Percentiles rank a stretch among this genome's conserved stretches.
Conservation (phyloP, 2,329 filamentous ascomycete genomes). For the Arthrobotrys sinensis region DNA sequence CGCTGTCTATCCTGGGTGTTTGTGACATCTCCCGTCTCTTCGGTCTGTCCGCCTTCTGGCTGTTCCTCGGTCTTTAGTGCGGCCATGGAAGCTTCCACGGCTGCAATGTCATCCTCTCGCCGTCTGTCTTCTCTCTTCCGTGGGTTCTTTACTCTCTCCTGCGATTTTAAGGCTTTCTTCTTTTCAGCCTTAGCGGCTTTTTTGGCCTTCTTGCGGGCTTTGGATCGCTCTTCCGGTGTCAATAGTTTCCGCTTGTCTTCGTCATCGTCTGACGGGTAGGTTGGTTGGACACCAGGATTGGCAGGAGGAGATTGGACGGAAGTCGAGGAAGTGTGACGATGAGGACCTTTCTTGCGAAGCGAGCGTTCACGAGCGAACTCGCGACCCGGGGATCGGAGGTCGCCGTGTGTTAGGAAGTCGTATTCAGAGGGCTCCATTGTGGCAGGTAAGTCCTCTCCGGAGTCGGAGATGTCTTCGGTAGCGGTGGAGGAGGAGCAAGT, state of each 20-base stretch:
- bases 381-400: slow-evolving; percentile 55
- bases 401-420: slow-evolving; percentile 55
- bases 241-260: slow-evolving; percentile 49
- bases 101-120: slow-evolving; percentile 53
- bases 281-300: slow-evolving; percentile 38
- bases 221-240: slow-evolving; percentile 46
- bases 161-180: slow-evolving; percentile 47
- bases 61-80: slow-evolving; percentile 41
- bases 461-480: slow-evolving; percentile 60
- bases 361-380: slow-evolving; percentile 57
- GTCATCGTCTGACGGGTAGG: slow-evolving; percentile 53
- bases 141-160: slow-evolving; percentile 53
- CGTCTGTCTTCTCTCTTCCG: slow-evolving; percentile 57
- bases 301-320: slow-evolving; percentile 34
- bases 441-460: slow-evolving; percentile 49
- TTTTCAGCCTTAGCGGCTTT: slow-evolving; percentile 58
- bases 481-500: slow-evolving; percentile 50
- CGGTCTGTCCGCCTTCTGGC: slow-evolving; percentile 11
- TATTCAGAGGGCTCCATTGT: slow-evolving; percentile 57
- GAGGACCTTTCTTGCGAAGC: slow-evolving; percentile 55
- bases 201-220: slow-evolving; percentile 58
- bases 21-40: slow-evolving; percentile 27
- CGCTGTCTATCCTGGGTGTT: slow-evolving; percentile 54
- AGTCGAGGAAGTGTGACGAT: slow-evolving; percentile 44
- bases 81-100: slow-evolving; percentile 50